Base-by-base conservation (phyloP, 805 yeast genomes). In the Nakazawaea ambrosiae region DNA sequence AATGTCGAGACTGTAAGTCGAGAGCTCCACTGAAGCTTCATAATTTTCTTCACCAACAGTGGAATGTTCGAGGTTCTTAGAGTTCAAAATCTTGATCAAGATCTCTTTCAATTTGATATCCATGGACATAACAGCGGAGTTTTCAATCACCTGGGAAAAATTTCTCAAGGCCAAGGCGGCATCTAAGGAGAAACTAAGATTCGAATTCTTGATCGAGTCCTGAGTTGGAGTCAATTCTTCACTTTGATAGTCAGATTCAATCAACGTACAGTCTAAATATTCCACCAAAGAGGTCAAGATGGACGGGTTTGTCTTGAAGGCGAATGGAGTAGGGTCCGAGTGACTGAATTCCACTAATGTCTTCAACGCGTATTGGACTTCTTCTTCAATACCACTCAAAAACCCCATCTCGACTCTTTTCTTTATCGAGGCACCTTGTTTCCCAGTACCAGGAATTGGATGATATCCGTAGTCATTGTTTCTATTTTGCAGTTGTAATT, bases 91-190 rank as follows among this genome's bases (percentile, higher is more conserved):
- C 22, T 50, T 52, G 32, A 51, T 64, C 28, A 70, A 55, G 5
- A 78, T 67, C 32, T 59, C 61, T 42, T 73, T 70, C 31, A 83
- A 66, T 15, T 57, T 51, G 16, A 61, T 57, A 40, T 70, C 63
- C 48, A 71, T 65, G 1, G 90, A 82, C 44, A 92, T 61, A 51
- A 80, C 67, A 53, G 83, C 87, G 29, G 95, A 92, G 50, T 86
- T 83, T 31, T 73, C 81, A 10, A 83, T 71, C 54, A 88, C 96
- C 53, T 90, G 95, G 2, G 85, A 74, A 32, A 85, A 61, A 57
- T 92, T 92, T 51, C 97, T 70, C 40, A 92, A 62, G 15, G 84
- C 73, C 30, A 92, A 64, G 48, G 80, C 67, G 6, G 81, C 68
- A 51, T 72, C 76, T 16, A 61, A 46, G 11, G 57, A 46, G 23